Percentiles rank a stretch among this genome's conserved stretches.
Conservation (phyloP, 2,329 filamentous ascomycete species). For the Verticillium zaregamsianum region DNA sequence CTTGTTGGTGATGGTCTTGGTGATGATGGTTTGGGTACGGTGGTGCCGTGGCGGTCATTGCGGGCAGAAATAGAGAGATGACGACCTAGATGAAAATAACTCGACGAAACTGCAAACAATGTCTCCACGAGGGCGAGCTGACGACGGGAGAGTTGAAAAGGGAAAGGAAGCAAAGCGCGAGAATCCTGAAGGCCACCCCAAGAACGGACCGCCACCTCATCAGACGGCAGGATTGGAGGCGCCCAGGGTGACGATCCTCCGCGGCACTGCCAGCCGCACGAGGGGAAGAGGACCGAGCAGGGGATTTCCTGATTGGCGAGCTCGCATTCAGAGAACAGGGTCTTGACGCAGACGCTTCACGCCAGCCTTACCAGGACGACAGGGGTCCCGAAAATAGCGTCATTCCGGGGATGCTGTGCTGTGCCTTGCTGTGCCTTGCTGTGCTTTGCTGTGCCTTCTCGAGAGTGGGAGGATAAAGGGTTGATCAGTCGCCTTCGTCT, state of each 20-base stretch:
- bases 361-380: not conserved
- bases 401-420: not conserved
- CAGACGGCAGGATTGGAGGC: not conserved
- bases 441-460: too few relatives aligned
- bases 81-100: not conserved
- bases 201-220: too few relatives aligned
- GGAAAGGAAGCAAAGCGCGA: too few relatives aligned
- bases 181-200: too few relatives aligned
- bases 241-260: not conserved
- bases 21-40: constrained; percentile 2
- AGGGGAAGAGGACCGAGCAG: not conserved
- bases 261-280: not conserved
- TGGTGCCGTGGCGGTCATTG: not conserved
- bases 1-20: constrained; percentile 1
- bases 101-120: too few relatives aligned
- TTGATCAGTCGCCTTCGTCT: not conserved
- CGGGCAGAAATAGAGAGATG: not conserved
- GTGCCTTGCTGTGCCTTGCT: too few relatives aligned
- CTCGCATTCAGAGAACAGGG: not conserved
- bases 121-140: too few relatives aligned
- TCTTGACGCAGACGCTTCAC: too few relatives aligned
- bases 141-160: too few relatives aligned
- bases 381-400: not conserved
- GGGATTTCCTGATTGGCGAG: not conserved
- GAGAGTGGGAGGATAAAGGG: not conserved